Base-by-base conservation (phyloP, 2,329 filamentous ascomycete species). In the Aspergillus pseudoviridinutans region DNA sequence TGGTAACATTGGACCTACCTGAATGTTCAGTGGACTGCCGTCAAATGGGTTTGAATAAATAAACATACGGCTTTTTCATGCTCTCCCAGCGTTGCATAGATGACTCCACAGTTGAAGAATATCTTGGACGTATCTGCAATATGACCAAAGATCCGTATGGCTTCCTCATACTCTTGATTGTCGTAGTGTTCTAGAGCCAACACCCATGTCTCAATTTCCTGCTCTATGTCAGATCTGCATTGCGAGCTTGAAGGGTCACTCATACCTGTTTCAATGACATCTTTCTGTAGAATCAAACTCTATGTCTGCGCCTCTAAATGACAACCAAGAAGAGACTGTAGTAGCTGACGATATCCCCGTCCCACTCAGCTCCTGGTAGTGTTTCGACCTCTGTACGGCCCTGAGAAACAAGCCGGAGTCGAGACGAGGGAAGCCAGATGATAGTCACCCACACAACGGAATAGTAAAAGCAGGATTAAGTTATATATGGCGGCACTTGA, bases 171-270 rank as follows among this genome's bases (percentile, higher is more conserved):
- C 71, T 99, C 91, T 78, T 96, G 96, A 78, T 93, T 94, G 78
- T 99, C 94, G 79, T 99, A 99, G 72, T 88, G 88, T 67, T 81
- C 87, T 55, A 99, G 86, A 76, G 94, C 94, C 74, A 88, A 82
- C 65, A 97, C 94, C 94, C 94, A 99, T 51, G 91, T 96, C 80
- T 97, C 93, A 76, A 99, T 99, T 89, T 99, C 94, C 92, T 96
- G 63, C 49, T 17, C 14, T 44, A 28, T 25, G 27, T 53, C 22
- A 50, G 22, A 38, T 38, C 6, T 38, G 32, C 32, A 3, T 38
- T 38, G 32, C 14, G 32, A 17, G 5, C 17, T 49, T 2, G 17
- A 49, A 3, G 38, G 25, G 1, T 10, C 28, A 2, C 55, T 38
- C 75, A 60, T 75, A 85, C 83, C 77, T 84, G 82, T 77, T 86